Evolutionary conservation across 2,329 filamentous ascomycete genomes (phyloP), one percentile per base, ranked within the genome.

Genomic region (Colletotrichum tropicale): DNA sequence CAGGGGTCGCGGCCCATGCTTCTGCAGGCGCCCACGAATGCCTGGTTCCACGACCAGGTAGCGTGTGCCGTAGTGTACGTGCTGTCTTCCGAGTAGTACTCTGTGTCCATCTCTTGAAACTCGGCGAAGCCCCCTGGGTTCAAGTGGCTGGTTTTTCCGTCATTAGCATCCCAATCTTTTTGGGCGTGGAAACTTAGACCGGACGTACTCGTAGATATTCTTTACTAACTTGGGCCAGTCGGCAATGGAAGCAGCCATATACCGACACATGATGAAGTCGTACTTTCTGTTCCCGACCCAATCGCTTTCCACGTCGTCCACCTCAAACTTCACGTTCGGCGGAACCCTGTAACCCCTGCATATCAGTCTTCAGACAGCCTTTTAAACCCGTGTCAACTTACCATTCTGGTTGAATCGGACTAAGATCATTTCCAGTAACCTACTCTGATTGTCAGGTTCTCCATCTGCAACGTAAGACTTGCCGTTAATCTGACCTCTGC

Each of bases 401-500:
- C 61, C 61, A 65, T 16, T 21, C 21, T 10, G 61, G 61, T 0
- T 65, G 32, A 26, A 65, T 65, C 21, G 61, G n/a, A 24, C 61
- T 65, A 9, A 65, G 2, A 2, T 65, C 61, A 4, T 65, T 65
- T 6, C 61, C 61, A 16, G 24, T 24, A 8, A 65, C 21, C 61
- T 65, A 13, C 15, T 13, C 6, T 1, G 3, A 9, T 48, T 21
- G n/a, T 21, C 10, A 21, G 3, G 5, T 5, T 48, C 18, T 48
- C 0, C 2, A 3, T 13, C 1, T 48, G 18, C 10, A 48, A 21
- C 6, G 3, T 18, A 48, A 5, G 30, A 13, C 32, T 12, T 6
- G 5, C 0, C 2, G 9, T 10, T 1, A 18, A 21, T n/a, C 18
- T 48, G 0, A 26, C n/a, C n/a, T 38, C 61, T 7, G 32, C 15